These are phyloP conservation scores for Cyclotella sp. DNA, from an alignment of 108 stramenopile species.

Conservation along the genomic window DNA sequence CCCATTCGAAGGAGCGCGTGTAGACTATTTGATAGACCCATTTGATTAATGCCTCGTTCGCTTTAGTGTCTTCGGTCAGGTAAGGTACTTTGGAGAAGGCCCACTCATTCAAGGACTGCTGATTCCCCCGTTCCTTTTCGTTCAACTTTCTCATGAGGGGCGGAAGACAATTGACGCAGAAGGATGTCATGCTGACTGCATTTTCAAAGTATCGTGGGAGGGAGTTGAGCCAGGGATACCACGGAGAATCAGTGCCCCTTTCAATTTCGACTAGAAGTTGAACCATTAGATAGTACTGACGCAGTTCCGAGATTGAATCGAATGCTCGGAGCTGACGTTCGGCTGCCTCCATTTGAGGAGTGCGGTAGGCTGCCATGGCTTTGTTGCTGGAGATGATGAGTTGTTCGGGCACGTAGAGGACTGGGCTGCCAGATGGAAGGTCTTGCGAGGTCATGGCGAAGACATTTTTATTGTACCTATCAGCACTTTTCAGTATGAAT, in stretches of 20 bases:
- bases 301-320: constrained; percentile 13
- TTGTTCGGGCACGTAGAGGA: constrained; percentile 51
- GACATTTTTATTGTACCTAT: constrained; percentile 26
- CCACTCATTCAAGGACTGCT: constrained; percentile 5
- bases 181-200: constrained; percentile 53
- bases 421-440: constrained; percentile 44
- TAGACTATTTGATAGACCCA: constrained; percentile 44
- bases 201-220: constrained; percentile 53
- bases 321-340: constrained; percentile 7
- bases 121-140: constrained; percentile 32
- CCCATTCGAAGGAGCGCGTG: constrained; percentile 24
- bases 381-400: constrained; percentile 50
- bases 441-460: constrained; percentile 43
- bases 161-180: constrained; percentile 44
- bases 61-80: constrained; percentile 23
- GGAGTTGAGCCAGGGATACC: constrained; percentile 60
- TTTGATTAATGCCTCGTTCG: constrained; percentile 17
- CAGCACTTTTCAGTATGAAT: constrained; percentile 9
- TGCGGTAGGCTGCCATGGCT: constrained; percentile 50
- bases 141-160: constrained; percentile 38
- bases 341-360: constrained; percentile 19
- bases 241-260: constrained; percentile 47
- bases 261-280: constrained; percentile 55
- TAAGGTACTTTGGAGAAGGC: constrained; percentile 29
- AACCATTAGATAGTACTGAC: constrained; percentile 46